A percentile compares a stretch with the other conserved stretches of the same genome.
These are phyloP conservation scores for Schizosaccharomyces cryophilus DNA, from an alignment of 805 yeast species.

Conservation along the genomic window DNA sequence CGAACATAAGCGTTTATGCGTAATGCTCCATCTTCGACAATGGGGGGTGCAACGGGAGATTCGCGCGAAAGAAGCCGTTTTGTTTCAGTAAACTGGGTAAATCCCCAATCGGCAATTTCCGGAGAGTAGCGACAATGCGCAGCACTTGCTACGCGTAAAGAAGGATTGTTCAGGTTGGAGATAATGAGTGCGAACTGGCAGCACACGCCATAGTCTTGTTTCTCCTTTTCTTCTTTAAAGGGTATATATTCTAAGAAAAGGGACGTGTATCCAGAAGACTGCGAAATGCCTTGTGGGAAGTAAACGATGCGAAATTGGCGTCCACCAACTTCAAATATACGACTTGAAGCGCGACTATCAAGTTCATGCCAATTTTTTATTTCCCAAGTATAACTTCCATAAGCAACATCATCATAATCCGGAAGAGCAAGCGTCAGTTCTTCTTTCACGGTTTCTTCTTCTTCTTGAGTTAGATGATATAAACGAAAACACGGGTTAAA, in stretches of 20 bases:
- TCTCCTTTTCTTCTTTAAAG: neutral
- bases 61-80: conserved; percentile 20
- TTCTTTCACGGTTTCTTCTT: neutral
- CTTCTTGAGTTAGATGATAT: too few species aligned
- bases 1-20: conserved; percentile 57
- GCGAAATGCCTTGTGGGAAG: neutral
- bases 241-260: neutral
- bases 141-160: conserved; percentile 6
- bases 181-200: neutral
- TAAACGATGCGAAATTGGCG: neutral
- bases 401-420: neutral
- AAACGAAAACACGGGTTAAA: too few species aligned
- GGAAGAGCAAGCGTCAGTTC: neutral
- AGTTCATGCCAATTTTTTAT: neutral
- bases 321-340: neutral
- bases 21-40: conserved; percentile 29
- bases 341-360: neutral
- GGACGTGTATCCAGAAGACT: neutral
- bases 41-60: conserved; percentile 17
- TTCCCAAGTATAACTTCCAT: neutral
- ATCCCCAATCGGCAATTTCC: conserved; percentile 87
- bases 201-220: neutral
- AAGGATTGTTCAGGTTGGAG: neutral
- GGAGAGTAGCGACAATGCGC: conserved; percentile 60
- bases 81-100: conserved; percentile 45